Evolutionary conservation across 2,329 filamentous ascomycete species (phyloP).

Genomic region (Capronia epimyces): DNA sequence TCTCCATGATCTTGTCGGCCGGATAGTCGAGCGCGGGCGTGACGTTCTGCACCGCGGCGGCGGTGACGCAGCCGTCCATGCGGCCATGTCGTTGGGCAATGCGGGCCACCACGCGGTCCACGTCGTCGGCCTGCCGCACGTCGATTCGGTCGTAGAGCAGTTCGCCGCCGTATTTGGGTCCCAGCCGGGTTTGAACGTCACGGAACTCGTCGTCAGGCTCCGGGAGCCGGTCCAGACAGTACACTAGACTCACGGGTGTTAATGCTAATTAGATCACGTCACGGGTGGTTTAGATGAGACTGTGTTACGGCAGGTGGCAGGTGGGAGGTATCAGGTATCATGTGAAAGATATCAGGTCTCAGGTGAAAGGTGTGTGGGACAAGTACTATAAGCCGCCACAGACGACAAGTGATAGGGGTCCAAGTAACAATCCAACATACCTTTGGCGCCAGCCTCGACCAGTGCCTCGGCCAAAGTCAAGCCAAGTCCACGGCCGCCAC

Average conservation of each 20-base stretch:
- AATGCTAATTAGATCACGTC: too few species aligned
- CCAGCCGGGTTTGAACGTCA: slow-evolving; percentile 36
- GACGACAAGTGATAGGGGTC: too few species aligned
- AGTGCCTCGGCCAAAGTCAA: slow-evolving; percentile 44
- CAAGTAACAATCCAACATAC: too few species aligned
- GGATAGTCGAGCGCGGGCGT: slow-evolving; percentile 40
- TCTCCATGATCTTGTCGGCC: slow-evolving; percentile 35
- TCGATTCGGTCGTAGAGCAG: slow-evolving; percentile 47
- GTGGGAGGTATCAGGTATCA: too few species aligned
- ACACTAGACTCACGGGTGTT: slow-evolving; percentile 34
- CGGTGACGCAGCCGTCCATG: slow-evolving; percentile 41
- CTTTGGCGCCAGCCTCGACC: slow-evolving; percentile 45
- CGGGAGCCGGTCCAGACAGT: slow-evolving; percentile 45
- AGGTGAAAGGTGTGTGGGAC: too few species aligned
- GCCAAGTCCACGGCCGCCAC: slow-evolving; percentile 42
- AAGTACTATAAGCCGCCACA: too few species aligned
- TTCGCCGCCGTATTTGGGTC: slow-evolving; percentile 36
- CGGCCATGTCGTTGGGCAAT: slow-evolving; percentile 36
- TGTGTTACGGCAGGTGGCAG: too few species aligned
- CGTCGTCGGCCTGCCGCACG: slow-evolving; percentile 32
- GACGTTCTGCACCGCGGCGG: slow-evolving; percentile 42
- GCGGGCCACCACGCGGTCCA: slow-evolving; percentile 35
- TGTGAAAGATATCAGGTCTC: slow-evolving; percentile 11
- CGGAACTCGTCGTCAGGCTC: slow-evolving; percentile 43
- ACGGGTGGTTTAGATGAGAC: too few species aligned